Percentiles rank a stretch among this genome's conserved stretches.
phyloP scores from a whole-genome alignment of 208 protist species.

The Leishmania guyanensis region DNA sequence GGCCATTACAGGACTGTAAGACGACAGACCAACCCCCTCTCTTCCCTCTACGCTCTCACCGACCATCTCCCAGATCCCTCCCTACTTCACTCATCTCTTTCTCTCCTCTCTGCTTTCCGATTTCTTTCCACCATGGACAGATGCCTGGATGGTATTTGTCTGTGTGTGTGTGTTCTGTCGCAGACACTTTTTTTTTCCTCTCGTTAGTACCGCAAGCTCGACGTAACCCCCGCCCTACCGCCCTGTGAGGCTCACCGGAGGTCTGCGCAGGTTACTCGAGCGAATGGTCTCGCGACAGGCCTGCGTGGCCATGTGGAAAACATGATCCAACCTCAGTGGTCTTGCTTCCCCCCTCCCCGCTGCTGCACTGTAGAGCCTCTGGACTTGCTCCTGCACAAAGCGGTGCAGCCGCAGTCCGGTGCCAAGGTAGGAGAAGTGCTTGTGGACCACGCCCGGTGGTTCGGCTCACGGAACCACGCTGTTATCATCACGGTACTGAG shows the following conservation, averaged over 20 bases:
- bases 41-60: neutral
- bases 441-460: neutral
- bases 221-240: neutral
- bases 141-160: too few relatives aligned
- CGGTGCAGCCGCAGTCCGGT: neutral
- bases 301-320: neutral
- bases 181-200: neutral
- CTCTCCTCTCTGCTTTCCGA: neutral
- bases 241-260: neutral
- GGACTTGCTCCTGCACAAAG: neutral
- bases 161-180: neutral
- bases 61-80: neutral
- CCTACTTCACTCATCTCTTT: neutral
- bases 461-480: neutral
- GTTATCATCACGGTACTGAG: neutral
- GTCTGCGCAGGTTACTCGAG: neutral
- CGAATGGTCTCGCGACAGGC: neutral
- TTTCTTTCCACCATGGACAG: too few relatives aligned
- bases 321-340: neutral
- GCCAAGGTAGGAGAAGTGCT: neutral
- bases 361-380: neutral
- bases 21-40: neutral
- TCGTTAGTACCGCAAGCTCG: neutral
- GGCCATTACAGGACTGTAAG: neutral
- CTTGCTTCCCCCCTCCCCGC: neutral